Percentiles rank a stretch among this genome's conserved stretches.
phyloP scores from a whole-genome alignment of 306 rosid genomes.

The Malus sieversii region DNA sequence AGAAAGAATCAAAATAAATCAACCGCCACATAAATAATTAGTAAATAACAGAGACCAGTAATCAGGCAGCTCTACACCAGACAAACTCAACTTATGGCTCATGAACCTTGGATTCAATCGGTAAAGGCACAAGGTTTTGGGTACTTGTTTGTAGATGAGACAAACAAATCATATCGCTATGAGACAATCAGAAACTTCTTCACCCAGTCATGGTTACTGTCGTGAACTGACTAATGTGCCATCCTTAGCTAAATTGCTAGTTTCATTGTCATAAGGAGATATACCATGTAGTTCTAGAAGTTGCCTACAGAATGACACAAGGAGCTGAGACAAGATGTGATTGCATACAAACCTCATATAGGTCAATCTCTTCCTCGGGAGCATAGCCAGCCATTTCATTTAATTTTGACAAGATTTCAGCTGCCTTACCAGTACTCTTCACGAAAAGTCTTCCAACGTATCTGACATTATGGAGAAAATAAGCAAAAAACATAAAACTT shows the following conservation, averaged over 20 bases:
- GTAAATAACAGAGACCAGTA: neutral
- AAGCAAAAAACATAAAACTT: slow-evolving; percentile 9
- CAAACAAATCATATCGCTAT: neutral
- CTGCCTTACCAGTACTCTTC: slow-evolving; percentile 64
- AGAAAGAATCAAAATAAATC: neutral
- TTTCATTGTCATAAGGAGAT: neutral
- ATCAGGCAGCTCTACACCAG: neutral
- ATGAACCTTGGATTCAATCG: neutral
- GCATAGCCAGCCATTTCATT: slow-evolving; percentile 85
- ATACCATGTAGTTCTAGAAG: neutral
- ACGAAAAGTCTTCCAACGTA: slow-evolving; percentile 81
- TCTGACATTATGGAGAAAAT: slow-evolving; percentile 34
- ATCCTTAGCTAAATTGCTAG: neutral
- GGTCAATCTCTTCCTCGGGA: slow-evolving; percentile 82
- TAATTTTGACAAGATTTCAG: slow-evolving; percentile 58
- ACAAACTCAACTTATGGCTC: neutral
- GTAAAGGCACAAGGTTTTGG: neutral
- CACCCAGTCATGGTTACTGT: neutral
- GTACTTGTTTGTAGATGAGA: neutral
- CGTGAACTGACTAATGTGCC: neutral
- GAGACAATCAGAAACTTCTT: neutral
- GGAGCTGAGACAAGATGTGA: neutral
- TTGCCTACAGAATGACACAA: neutral
- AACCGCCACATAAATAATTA: neutral
- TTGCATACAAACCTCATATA: slow-evolving; percentile 69